Percentiles rank a stretch among this genome's conserved stretches.
phyloP scores from a whole-genome alignment of 495 filamentous ascomycete species.

The Penicillium paxilli region DNA sequence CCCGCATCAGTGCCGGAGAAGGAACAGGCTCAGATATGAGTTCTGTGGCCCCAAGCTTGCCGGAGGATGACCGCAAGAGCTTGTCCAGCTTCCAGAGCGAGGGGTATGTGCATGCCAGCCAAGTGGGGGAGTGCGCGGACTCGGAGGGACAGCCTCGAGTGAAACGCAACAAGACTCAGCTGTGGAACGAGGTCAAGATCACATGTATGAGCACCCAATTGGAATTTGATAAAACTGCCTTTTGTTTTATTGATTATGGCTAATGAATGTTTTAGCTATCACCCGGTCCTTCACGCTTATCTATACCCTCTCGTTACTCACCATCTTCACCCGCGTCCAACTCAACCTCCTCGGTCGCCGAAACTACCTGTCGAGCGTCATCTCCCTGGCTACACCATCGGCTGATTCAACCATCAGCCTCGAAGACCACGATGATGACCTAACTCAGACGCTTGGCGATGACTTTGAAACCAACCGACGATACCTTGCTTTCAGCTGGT shows the following conservation, averaged over 20 bases:
- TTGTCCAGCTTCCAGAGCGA: conserved; percentile 75
- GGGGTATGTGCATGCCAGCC: conserved; percentile 76
- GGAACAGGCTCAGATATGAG: conserved; percentile 60
- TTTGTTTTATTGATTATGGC: background rate
- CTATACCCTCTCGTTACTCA: conserved; percentile 86
- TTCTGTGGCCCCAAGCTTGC: conserved; percentile 73
- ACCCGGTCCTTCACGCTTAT: conserved; percentile 87
- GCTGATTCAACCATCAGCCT: conserved; percentile 70
- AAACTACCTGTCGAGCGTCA: conserved; percentile 92
- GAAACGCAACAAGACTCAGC: conserved; percentile 81
- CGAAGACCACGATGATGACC: conserved; percentile 85
- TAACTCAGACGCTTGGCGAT: conserved; percentile 76
- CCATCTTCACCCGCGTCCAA: conserved; percentile 91
- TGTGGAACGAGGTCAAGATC: conserved; percentile 98
- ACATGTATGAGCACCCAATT: conserved; percentile 64
- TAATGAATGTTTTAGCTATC: conserved; percentile 61
- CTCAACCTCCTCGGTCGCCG: conserved; percentile 94
- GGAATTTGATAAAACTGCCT: background rate
- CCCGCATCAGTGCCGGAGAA: conserved; percentile 53
- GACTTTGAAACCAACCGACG: conserved; percentile 93
- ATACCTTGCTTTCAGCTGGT: conserved; percentile 97
- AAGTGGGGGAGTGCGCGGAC: conserved; percentile 57
- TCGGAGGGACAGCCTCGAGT: conserved; percentile 41
- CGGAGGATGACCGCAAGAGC: conserved; percentile 80
- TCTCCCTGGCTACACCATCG: conserved; percentile 73